Evolutionary conservation across 192 early-diverging fungal genomes (phyloP), one percentile per base, ranked within the genome.

Genomic region (Podila verticillata): DNA sequence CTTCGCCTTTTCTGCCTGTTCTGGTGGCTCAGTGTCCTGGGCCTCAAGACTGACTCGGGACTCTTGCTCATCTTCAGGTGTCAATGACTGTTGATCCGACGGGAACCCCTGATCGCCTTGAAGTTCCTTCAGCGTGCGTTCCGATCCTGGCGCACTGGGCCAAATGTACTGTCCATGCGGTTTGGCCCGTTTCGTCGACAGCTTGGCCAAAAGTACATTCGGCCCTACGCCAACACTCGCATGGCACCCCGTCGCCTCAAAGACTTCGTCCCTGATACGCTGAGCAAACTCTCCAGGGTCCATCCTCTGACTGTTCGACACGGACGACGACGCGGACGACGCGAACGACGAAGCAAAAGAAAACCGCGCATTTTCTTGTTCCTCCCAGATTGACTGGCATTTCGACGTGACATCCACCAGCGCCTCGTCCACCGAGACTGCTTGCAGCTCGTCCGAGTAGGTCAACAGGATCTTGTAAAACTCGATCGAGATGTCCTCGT

Each of bases 391-490:
- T 0, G 68, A 63, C 8, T 58, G 36, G 30, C 89, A 75, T 32
- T 64, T 65, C 8, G 80, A 81, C 13, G 85, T 85, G 7, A 96
- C 88, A 59, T 97, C 93, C 30, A 95, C 65, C 13, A 93, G 75
- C 0, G 92, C 96, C 81, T 97, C 96, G 73, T 97, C 96, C 60
- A 95, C 90, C 36, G 92, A 93, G 7, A 94, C 91, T 3, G 92
- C 93, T 83, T 96, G 92, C 0, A 94, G 81, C 32, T 91, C 88
- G 66, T 93, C 91, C 0, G 91, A 84, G 59, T 87, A 79, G 15
- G 83, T 63, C n/a, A 88, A 75, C 0, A 97, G 69, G 29, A 96
- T 91, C 61, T 87, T 74, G 54, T 72, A 91, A 22, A 88, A 85
- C 36, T 49, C 68, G 22, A 69, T 64, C 5, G 68, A 80, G 26